These are phyloP conservation scores for Euphrasia arctica DNA, from an alignment of 305 asterid genomes.

Conservation along the genomic window DNA sequence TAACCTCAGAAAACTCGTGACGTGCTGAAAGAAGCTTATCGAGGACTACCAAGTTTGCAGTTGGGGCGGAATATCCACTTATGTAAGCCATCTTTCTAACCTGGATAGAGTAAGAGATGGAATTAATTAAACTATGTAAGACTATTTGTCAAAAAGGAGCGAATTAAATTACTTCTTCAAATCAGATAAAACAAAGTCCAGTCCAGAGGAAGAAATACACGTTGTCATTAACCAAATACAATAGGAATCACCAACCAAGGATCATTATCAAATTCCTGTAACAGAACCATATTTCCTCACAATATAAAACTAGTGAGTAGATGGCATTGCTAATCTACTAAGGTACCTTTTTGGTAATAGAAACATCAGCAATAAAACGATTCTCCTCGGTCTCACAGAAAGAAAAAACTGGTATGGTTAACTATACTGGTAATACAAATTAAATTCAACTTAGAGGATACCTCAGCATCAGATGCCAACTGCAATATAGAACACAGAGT, in stretches of 20 bases:
- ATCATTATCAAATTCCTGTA: conserved; percentile 11
- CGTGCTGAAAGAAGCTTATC: conserved; percentile 90
- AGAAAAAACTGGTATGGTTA: conserved; percentile 6
- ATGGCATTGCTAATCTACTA: conserved; percentile 22
- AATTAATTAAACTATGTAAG: conserved; percentile 18
- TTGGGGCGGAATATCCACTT: conserved; percentile 77
- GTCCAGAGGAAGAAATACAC: conserved; percentile 8
- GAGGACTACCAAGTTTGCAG: conserved; percentile 75
- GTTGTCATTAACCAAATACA: conserved; percentile 13
- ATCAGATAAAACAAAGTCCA: conserved; percentile 14
- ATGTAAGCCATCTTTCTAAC: conserved; percentile 80
- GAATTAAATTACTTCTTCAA: conserved; percentile 13
- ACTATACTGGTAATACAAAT: conserved; percentile 11
- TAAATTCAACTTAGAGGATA: conserved; percentile 30
- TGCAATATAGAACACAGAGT: conserved; percentile 72
- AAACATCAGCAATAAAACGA: conserved; percentile 14
- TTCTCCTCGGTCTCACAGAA: conserved; percentile 5
- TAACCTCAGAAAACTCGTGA: conserved; percentile 92
- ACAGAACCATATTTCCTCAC: conserved; percentile 15
- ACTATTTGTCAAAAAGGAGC: conserved; percentile 1
- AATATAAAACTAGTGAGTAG: conserved; percentile 19
- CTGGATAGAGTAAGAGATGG: conserved; percentile 39
- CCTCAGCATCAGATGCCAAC: conserved; percentile 82
- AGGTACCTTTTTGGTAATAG: conserved; percentile 14
- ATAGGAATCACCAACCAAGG: conserved; percentile 16